Evolutionary conservation across 2,329 filamentous ascomycete species (phyloP), one percentile per base, ranked within the genome.

Genomic region (Thielaviopsis musarum): DNA sequence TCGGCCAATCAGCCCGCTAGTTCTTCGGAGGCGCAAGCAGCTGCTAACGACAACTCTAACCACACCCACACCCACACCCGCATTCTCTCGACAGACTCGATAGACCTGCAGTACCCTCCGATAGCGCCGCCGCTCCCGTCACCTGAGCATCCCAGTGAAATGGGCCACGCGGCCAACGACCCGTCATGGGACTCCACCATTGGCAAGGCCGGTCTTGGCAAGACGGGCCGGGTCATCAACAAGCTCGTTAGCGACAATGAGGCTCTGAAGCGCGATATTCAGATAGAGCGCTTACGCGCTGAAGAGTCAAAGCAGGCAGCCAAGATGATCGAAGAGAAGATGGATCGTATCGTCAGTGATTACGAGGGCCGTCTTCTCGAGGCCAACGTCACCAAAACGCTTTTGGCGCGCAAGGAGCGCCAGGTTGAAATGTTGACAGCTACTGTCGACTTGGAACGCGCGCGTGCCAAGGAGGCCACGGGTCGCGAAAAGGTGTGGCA

Each of bases 221-320:
- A 89, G 73, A 88, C 84, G 10, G 85, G 85, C 9, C 77, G 85
- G 38, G 85, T 89, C 57, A 91, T 93, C 69, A 88, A 93, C 71
- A 82, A 83, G 67, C 78, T 93, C 58, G 87, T 89, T 67, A 83
- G 84, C 58, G 87, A 91, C 67, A 90, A 90, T 65, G 87, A 91
- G 66, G 78, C 83, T 49, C 74, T 91, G 53, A 87, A 87, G 65
- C 79, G 87, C 57, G 87, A 91, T 63, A 75, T 87, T 60, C 76
- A 84, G 66, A 79, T 85, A 60, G 83, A 87, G 69, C 75, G 76
- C 21, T 68, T 85, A 59, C 77, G 78, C 53, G 77, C 84, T 52
- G 85, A 89, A 61, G 87, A 90, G 66, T 77, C 84, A n/a, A 81
- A 81, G 65, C 81, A 86, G 67, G 78, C 80, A 4, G 78, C 84